Evolutionary conservation across 305 asterid species (phyloP), one percentile per base, ranked within the genome.

Genomic region (Fraxinus greggii): DNA sequence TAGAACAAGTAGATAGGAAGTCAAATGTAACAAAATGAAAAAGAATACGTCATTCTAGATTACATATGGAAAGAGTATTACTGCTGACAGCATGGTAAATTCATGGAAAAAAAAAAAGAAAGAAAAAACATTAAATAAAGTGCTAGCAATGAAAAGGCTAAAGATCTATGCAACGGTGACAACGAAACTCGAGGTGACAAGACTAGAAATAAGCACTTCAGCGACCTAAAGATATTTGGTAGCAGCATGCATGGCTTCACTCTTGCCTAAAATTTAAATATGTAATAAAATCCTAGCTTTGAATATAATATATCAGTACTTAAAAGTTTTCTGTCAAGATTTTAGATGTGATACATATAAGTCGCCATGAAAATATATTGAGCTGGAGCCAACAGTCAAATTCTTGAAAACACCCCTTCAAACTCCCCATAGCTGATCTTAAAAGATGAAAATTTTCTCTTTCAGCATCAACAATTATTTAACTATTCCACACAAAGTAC

Each of bases 21-120:
- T 23, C 51, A 21, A 42, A 28, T 29, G 51, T 17, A n/a, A 54
- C 54, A 61, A 82, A 85, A 78, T 74, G 82, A 75, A 31, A 83
- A 78, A 12, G 4, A 73, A 63, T 26, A 67, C 69, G 81, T 75
- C 31, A 42, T 38, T 77, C 36, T 74, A 74, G 45, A 38, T 40
- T 7, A 23, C 38, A 19, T 12, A 72, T 31, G 38, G 26, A 9
- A 51, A 40, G 70, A 56, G 72, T 75, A 73, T 72, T 36, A 78
- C 32, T 17, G 75, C 38, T 4, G 35, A 72, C 63, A 79, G 26
- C 2, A 15, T 2, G 3, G 38, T 59, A 79, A 69, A 63, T n/a
- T 74, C 21, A 45, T 42, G 42, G 40, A 24, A 28, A 36, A 36
- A 42, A 42, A 42, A 35, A 59, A 26, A 36, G 12, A 42, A 42